phyloP scores from a whole-genome alignment of 1,139 yeast genomes.

The Candida labiduridarum region DNA sequence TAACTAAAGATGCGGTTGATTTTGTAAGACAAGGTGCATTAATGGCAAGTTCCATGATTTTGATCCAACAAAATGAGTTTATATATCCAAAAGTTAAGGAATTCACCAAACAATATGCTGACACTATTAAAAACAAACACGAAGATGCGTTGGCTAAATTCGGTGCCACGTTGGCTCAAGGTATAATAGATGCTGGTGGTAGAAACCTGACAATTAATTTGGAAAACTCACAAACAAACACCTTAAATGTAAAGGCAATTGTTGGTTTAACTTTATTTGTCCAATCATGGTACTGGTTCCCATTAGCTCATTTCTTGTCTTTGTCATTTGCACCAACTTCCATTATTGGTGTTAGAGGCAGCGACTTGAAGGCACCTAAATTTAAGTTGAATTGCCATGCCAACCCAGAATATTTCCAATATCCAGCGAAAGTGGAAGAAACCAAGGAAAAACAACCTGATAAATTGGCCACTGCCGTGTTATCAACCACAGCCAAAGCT shows the following conservation, averaged over 20 bases:
- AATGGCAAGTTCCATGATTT: slow-evolving; percentile 88
- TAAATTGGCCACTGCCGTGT: slow-evolving; percentile 88
- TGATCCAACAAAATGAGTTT: slow-evolving; percentile 91
- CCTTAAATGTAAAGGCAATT: slow-evolving; percentile 85
- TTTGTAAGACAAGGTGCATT: slow-evolving; percentile 98
- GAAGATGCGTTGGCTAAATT: slow-evolving; percentile 97
- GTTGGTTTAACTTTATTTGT: slow-evolving; percentile 89
- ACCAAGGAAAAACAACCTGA: slow-evolving; percentile 83
- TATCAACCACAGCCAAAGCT: slow-evolving; percentile 91
- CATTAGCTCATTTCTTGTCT: slow-evolving; percentile 89
- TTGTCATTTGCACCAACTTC: slow-evolving; percentile 93
- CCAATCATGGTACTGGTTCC: slow-evolving; percentile 99
- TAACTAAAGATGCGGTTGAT: slow-evolving; percentile 92
- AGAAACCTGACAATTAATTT: slow-evolving; percentile 93
- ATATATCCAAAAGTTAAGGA: slow-evolving; percentile 78
- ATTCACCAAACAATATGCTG: slow-evolving; percentile 73
- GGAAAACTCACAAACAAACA: slow-evolving; percentile 89
- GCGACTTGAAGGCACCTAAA: slow-evolving; percentile 85
- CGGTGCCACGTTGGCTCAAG: slow-evolving; percentile 97
- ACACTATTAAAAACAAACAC: slow-evolving; percentile 79
- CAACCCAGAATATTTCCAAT: slow-evolving; percentile 77
- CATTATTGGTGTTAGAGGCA: slow-evolving; percentile 72
- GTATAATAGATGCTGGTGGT: slow-evolving; percentile 98
- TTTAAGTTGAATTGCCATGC: slow-evolving; percentile 82
- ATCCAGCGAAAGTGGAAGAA: slow-evolving; percentile 88